A percentile compares a stretch with the other conserved stretches of the same genome.
Conservation (phyloP, 108 stramenopile species). For the Nitzschia sp. region DNA sequence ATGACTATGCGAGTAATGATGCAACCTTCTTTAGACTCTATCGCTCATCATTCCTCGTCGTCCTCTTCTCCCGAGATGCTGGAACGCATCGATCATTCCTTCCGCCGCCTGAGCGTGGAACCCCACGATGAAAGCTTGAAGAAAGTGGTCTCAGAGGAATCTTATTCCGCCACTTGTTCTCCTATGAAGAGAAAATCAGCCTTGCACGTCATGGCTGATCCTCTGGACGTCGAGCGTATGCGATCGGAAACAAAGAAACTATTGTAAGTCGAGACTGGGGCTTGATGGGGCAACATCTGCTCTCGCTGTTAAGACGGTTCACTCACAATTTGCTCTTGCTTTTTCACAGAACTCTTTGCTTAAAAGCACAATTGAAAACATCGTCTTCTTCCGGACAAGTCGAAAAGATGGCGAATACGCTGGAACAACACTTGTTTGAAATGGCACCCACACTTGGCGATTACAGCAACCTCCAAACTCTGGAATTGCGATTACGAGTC, state of each 20-base stretch:
- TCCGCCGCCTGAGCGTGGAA: too few relatives aligned
- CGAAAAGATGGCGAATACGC: conserved; percentile 1
- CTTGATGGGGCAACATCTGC: background rate
- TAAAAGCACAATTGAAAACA: background rate
- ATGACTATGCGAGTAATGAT: too few relatives aligned
- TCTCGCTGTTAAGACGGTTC: background rate
- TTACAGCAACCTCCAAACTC: conserved; percentile 1
- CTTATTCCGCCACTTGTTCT: too few relatives aligned
- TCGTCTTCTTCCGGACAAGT: background rate
- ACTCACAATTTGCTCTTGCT: background rate
- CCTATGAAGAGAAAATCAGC: too few relatives aligned
- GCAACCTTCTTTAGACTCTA: too few relatives aligned
- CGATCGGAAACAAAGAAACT: conserved; percentile 1
- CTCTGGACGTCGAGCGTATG: background rate
- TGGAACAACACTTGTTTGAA: conserved; percentile 19
- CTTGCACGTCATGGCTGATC: background rate
- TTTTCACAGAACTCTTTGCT: conserved; percentile 1
- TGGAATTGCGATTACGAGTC: background rate
- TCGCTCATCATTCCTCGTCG: too few relatives aligned
- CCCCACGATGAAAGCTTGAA: too few relatives aligned
- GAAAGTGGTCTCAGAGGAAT: too few relatives aligned
- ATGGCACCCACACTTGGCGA: conserved; percentile 15
- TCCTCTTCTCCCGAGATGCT: too few relatives aligned
- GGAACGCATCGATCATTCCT: too few relatives aligned
- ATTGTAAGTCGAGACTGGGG: background rate